A percentile compares a stretch with the other conserved stretches of the same genome.
Conservation (phyloP, 2,329 filamentous ascomycete genomes). For the Xylaria digitata region DNA sequence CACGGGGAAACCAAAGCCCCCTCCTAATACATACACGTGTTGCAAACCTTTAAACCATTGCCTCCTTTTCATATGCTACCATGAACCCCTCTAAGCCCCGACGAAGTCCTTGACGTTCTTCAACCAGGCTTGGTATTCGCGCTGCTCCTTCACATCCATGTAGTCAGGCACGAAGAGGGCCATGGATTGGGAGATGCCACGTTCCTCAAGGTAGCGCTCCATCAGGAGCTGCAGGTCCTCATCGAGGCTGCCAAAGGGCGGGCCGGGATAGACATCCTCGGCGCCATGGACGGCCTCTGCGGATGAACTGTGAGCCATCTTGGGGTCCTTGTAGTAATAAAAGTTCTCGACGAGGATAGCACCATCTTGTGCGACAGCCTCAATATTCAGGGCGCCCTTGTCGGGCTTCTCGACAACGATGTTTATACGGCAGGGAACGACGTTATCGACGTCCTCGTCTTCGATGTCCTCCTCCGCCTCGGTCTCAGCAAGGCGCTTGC, state of each 20-base stretch:
- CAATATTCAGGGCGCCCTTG: constrained; percentile 87
- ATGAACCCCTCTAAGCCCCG: constrained; percentile 66
- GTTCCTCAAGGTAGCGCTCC: constrained; percentile 94
- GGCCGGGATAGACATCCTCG: constrained; percentile 85
- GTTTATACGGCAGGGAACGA: constrained; percentile 84
- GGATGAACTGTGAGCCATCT: constrained; percentile 78
- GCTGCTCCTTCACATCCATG: constrained; percentile 98
- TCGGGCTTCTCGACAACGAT: constrained; percentile 89
- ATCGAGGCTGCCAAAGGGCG: constrained; percentile 92
- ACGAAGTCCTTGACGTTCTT: constrained; percentile 88
- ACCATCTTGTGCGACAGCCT: constrained; percentile 87
- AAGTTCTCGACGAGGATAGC: constrained; percentile 90
- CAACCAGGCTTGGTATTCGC: constrained; percentile 93
- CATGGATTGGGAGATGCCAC: constrained; percentile 86
- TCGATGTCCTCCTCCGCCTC: constrained; percentile 67
- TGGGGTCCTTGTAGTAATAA: constrained; percentile 83
- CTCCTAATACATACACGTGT: constrained; percentile 22
- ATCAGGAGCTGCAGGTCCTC: constrained; percentile 93
- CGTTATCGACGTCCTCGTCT: constrained; percentile 57
- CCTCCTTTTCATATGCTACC: constrained; percentile 11
- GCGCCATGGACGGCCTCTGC: constrained; percentile 82
- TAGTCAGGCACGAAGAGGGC: constrained; percentile 95
- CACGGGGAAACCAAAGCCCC: constrained; percentile 18
- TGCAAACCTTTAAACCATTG: constrained; percentile 3
- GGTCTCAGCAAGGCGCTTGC: constrained; percentile 63